These are phyloP conservation scores for Pestalotiopsis fici DNA, from an alignment of 2,329 filamentous ascomycete species.

Conservation along the genomic window DNA sequence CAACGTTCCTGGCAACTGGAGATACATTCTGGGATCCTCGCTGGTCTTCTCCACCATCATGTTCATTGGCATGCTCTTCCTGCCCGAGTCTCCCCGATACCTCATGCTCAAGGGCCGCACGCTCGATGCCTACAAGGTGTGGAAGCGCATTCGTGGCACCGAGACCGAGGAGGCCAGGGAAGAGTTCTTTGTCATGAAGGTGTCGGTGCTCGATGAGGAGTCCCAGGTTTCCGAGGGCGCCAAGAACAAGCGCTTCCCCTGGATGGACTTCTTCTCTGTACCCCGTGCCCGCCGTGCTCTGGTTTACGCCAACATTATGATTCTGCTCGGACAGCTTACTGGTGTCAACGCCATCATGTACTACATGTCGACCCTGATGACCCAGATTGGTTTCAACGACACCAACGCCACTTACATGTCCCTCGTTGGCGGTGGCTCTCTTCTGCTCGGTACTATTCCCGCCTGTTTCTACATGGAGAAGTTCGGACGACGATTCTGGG, in stretches of 20 bases:
- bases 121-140: conserved; percentile 66
- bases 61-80: conserved; percentile 66
- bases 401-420: conserved; percentile 72
- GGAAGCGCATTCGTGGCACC: conserved; percentile 71
- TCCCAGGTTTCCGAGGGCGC: conserved; percentile 50
- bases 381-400: conserved; percentile 65
- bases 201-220: conserved; percentile 59
- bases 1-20: conserved; percentile 69
- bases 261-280: conserved; percentile 74
- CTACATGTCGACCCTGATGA: conserved; percentile 71
- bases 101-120: conserved; percentile 67
- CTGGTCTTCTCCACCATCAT: conserved; percentile 69
- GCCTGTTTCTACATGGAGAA: conserved; percentile 72
- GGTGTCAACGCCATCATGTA: conserved; percentile 73
- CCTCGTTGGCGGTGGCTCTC: conserved; percentile 67
- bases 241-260: conserved; percentile 60
- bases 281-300: conserved; percentile 67
- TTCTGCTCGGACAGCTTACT: conserved; percentile 69
- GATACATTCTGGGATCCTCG: conserved; percentile 73
- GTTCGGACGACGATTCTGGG: conserved; percentile 75
- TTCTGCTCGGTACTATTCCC: conserved; percentile 68
- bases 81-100: conserved; percentile 69
- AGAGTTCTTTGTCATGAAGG: conserved; percentile 74
- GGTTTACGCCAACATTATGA: conserved; percentile 70
- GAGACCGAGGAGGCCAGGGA: conserved; percentile 58